Evolutionary conservation across 106 monocot genomes (phyloP), one percentile per base, ranked within the genome.

Genomic region (Chionographis japonica): DNA sequence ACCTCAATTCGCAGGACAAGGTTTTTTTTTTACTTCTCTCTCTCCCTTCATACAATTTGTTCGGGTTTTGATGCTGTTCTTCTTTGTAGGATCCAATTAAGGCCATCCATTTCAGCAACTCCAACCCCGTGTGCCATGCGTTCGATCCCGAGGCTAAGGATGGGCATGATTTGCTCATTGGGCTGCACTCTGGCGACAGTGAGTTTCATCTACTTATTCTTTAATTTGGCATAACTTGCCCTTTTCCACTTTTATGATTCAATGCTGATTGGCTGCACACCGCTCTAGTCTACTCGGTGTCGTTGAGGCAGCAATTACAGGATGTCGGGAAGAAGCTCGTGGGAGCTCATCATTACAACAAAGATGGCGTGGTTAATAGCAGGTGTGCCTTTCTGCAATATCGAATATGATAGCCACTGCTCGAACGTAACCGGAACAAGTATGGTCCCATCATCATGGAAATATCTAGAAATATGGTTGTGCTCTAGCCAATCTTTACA

Each of bases 91-190:
- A 97, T 78, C 97, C 92, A 5, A 87, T 97, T 35, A 97, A 97
- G 69, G 74, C 84, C 12, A 87, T 97, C 57, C 86, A 85, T 72
- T 92, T 97, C 62, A 79, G 85, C 61, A 87, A 84, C 76, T 86
- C 87, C n/a, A 89, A 89, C 62, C 97, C 92, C 7, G 42, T 81
- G 15, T 97, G 92, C 38, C 97, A 97, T 77, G 79, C 97, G 0
- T 97, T 97, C 73, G 92, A 89, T 76, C 40, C 84, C 10, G 97
- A 87, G 13, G 86, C 87, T 2, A 92, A 89, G 67, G 97, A 92
- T 61, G 97, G 97, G 54, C 92, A 97, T 79, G 97, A 97, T 74
- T 85, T 97, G 78, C 86, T 97, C 36, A 89, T 97, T 68, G 97
- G 92, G 43, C 68, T 92, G 77, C 75, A 80, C 52, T 87, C 97